Evolutionary conservation across 2,329 filamentous ascomycete species (phyloP).

Genomic region (Alternaria arbusti): DNA sequence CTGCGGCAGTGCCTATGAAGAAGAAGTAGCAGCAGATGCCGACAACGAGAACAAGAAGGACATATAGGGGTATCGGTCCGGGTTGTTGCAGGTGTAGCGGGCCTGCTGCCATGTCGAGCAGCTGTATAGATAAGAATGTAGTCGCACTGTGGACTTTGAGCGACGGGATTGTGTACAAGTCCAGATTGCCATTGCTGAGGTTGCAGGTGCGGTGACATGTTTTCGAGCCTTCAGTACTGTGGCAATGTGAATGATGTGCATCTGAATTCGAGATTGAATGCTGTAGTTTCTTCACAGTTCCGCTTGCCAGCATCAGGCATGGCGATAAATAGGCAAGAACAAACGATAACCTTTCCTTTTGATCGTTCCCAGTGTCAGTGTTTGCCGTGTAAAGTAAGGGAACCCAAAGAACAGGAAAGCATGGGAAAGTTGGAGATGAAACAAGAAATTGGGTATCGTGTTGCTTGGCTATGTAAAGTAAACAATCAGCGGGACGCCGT

Average conservation of each 20-base stretch:
- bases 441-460: neutral
- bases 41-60: constrained; percentile 23
- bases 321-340: neutral
- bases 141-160: neutral
- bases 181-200: neutral
- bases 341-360: neutral
- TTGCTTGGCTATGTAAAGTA: neutral
- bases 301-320: neutral
- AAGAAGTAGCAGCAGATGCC: constrained; percentile 26
- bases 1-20: constrained; percentile 25
- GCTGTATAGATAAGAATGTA: neutral
- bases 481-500: neutral
- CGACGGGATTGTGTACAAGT: neutral
- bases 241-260: neutral
- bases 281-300: neutral
- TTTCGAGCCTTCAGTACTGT: neutral
- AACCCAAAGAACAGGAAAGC: neutral
- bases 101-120: neutral
- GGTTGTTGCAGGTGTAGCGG: neutral
- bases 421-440: neutral
- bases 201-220: neutral
- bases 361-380: neutral
- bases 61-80: constrained; percentile 12
- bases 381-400: neutral
- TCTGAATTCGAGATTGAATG: neutral